phyloP scores from a whole-genome alignment of 352 stramenopile genomes.

The Phytophthora agathidicida region DNA sequence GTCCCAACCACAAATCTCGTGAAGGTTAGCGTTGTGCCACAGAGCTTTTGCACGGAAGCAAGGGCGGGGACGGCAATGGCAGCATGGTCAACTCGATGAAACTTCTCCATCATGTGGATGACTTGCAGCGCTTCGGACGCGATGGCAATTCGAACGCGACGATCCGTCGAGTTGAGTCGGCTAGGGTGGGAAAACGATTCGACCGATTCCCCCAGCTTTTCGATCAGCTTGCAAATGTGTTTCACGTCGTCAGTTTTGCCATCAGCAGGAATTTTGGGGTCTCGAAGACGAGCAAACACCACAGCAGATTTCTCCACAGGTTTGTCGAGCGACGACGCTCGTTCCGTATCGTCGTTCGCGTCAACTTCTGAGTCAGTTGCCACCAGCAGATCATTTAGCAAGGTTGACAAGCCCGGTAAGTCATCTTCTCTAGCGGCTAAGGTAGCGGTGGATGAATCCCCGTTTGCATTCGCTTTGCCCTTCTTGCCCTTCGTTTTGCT shows the following conservation, averaged over 20 bases:
- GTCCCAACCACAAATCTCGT: slow-evolving; percentile 26
- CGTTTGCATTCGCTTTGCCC: slow-evolving; percentile 6
- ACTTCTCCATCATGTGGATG: slow-evolving; percentile 39
- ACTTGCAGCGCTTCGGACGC: background rate
- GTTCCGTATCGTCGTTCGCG: background rate
- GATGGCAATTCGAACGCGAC: slow-evolving; percentile 1
- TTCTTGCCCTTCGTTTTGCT: slow-evolving; percentile 40
- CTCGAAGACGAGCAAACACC: slow-evolving; percentile 16
- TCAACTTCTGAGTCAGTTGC: background rate
- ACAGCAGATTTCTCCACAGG: background rate
- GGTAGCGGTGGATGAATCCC: background rate
- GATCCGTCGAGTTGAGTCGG: slow-evolving; percentile 14
- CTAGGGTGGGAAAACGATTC: slow-evolving; percentile 7
- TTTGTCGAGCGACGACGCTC: background rate
- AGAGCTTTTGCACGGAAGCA: slow-evolving; percentile 15
- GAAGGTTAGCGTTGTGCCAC: slow-evolving; percentile 10
- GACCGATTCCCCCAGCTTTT: slow-evolving; percentile 7
- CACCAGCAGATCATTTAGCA: slow-evolving; percentile 12
- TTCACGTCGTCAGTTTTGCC: slow-evolving; percentile 21
- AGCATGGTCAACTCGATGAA: slow-evolving; percentile 27
- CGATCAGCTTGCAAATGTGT: slow-evolving; percentile 9
- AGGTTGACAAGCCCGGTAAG: background rate
- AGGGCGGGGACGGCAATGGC: slow-evolving; percentile 1
- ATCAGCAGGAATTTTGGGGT: slow-evolving; percentile 6
- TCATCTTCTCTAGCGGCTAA: background rate